Conservation (phyloP, 345 rosid genomes). For the Camelina neglecta region DNA sequence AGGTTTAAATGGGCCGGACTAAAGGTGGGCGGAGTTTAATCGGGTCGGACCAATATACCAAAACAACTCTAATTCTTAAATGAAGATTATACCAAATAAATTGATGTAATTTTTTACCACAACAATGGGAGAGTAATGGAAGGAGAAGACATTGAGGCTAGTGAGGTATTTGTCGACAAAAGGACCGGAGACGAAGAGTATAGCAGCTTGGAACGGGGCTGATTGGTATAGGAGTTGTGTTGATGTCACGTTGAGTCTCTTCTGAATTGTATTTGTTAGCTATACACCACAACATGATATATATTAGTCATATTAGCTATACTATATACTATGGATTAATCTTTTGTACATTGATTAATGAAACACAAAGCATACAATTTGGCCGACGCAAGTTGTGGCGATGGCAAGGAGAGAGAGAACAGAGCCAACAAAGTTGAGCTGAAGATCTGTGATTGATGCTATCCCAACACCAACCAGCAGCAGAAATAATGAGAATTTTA, state of each 20-base stretch:
- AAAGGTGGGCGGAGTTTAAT: background rate
- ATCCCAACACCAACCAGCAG: conserved; percentile 86
- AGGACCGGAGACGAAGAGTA: conserved; percentile 95
- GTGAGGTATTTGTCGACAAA: conserved; percentile 89
- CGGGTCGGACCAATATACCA: background rate
- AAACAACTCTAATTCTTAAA: background rate
- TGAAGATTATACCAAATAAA: background rate
- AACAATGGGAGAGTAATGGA: conserved; percentile 76
- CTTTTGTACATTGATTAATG: background rate
- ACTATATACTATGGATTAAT: background rate
- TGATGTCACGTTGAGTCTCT: conserved; percentile 90
- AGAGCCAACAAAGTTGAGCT: conserved; percentile 84
- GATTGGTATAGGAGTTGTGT: conserved; percentile 97
- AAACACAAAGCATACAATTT: conserved; percentile 71
- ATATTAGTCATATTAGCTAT: background rate
- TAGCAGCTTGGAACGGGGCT: conserved; percentile 98
- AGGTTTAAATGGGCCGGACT: background rate
- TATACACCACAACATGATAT: conserved; percentile 39
- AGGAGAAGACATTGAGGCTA: conserved; percentile 81
- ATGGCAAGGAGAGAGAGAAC: conserved; percentile 87
- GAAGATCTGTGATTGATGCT: conserved; percentile 96
- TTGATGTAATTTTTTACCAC: conserved; percentile 51
- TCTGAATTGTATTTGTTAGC: conserved; percentile 97
- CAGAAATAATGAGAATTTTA: conserved; percentile 69
- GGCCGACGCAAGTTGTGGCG: conserved; percentile 90